Conservation (phyloP, 192 early-diverging fungal genomes). For the Coemansia sp. region DNA sequence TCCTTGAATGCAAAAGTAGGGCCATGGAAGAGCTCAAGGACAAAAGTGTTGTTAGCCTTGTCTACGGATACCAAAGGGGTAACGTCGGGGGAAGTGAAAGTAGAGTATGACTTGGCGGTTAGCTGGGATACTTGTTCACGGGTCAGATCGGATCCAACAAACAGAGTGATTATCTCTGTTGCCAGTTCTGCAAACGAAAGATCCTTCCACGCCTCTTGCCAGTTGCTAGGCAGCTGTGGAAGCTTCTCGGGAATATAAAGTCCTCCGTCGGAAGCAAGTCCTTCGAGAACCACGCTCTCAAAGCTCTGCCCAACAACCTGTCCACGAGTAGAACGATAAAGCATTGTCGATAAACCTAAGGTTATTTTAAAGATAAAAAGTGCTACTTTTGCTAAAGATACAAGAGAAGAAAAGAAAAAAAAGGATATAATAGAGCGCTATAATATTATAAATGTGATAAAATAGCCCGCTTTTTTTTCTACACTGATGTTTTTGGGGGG, state of each 20-base stretch:
- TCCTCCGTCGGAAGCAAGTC: conserved; percentile 90
- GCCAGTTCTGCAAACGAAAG: conserved; percentile 82
- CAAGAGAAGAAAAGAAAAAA: neutral
- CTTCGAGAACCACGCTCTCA: conserved; percentile 88
- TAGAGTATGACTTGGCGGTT: conserved; percentile 68
- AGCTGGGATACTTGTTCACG: conserved; percentile 65
- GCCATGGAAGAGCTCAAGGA: conserved; percentile 94
- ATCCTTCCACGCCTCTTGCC: conserved; percentile 65
- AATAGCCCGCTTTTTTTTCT: too few relatives aligned
- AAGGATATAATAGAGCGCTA: too few relatives aligned
- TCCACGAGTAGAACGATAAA: conserved; percentile 89
- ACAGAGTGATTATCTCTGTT: conserved; percentile 75
- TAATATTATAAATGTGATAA: neutral
- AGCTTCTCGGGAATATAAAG: conserved; percentile 88
- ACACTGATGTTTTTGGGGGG: neutral
- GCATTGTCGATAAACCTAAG: conserved; percentile 61
- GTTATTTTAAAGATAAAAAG: neutral
- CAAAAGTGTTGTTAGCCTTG: conserved; percentile 13
- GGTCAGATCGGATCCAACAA: conserved; percentile 81
- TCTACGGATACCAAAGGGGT: conserved; percentile 68
- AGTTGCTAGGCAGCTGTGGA: conserved; percentile 67
- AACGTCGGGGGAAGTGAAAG: conserved; percentile 71
- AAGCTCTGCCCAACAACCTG: conserved; percentile 66
- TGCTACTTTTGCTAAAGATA: neutral
- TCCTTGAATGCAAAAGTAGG: conserved; percentile 99